Evolutionary conservation across 495 filamentous ascomycete species (phyloP).

Genomic region (Saxispiralis lemnorum): DNA sequence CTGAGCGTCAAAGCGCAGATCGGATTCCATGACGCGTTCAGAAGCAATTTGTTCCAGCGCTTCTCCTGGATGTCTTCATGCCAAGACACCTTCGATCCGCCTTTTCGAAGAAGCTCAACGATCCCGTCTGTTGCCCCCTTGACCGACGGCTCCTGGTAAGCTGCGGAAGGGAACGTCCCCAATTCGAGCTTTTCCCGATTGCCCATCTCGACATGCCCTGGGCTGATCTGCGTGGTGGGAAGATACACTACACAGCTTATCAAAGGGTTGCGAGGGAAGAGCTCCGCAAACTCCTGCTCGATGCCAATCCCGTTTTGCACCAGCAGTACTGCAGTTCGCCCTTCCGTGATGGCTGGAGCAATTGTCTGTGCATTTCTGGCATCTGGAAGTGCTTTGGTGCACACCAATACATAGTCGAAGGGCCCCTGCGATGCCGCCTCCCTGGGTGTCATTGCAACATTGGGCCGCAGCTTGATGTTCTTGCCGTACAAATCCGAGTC

Average conservation of each 20-base stretch:
- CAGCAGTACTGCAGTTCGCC: constrained; percentile 32
- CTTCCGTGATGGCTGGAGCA: constrained; percentile 24
- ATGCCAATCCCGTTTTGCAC: constrained; percentile 41
- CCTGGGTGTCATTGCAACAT: constrained; percentile 24
- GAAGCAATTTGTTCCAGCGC: constrained; percentile 35
- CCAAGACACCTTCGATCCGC: constrained; percentile 25
- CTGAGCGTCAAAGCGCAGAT: constrained; percentile 32
- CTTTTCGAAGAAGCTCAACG: constrained; percentile 22
- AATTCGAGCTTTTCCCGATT: constrained; percentile 28
- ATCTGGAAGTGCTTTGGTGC: constrained; percentile 25
- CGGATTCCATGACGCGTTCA: constrained; percentile 37
- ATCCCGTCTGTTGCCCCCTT: constrained; percentile 23
- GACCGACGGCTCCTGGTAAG: constrained; percentile 16
- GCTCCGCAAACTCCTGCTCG: constrained; percentile 28
- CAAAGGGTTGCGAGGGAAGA: constrained; percentile 31
- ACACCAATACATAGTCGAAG: constrained; percentile 38
- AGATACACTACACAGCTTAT: constrained; percentile 33
- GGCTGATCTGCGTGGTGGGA: constrained; percentile 27
- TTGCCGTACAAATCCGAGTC: constrained; percentile 29
- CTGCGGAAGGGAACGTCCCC: constrained; percentile 28
- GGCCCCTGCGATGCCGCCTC: constrained; percentile 19
- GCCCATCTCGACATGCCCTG: constrained; percentile 17
- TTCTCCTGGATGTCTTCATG: constrained; percentile 33
- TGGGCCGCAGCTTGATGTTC: constrained; percentile 23
- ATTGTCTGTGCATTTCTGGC: constrained; percentile 24